These are phyloP conservation scores for Kwoniella shandongensis DNA, from an alignment of 768 basidiomycete genomes.

Conservation along the genomic window DNA sequence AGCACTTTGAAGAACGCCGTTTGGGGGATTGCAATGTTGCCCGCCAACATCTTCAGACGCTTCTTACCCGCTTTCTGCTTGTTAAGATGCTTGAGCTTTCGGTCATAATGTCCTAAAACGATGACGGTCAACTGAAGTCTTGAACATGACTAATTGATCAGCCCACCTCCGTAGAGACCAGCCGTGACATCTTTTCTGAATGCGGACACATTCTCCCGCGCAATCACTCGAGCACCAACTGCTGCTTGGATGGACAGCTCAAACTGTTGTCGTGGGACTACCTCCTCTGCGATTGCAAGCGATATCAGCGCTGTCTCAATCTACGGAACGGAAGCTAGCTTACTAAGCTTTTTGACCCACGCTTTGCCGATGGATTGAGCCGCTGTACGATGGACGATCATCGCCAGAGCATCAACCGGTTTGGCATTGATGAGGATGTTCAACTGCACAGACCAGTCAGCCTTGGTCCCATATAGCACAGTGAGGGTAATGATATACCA, in stretches of 20 bases:
- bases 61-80: conserved; percentile 89
- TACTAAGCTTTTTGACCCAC: conserved; percentile 93
- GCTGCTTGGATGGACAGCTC: conserved; percentile 95
- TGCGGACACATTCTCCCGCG: conserved; percentile 82
- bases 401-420: conserved; percentile 87
- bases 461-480: too few species aligned
- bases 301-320: neutral
- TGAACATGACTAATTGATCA: conserved; percentile 2
- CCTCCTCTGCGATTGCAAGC: conserved; percentile 59
- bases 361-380: conserved; percentile 71
- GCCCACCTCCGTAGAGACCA: conserved; percentile 80
- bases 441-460: conserved; percentile 61
- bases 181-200: conserved; percentile 78
- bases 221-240: conserved; percentile 80
- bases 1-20: conserved; percentile 94
- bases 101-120: conserved; percentile 78
- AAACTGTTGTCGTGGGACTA: conserved; percentile 88
- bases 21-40: conserved; percentile 79
- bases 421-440: conserved; percentile 82
- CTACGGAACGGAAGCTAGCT: conserved; percentile 44
- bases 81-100: conserved; percentile 64
- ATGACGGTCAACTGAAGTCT: neutral
- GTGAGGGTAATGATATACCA: too few species aligned
- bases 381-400: conserved; percentile 81
- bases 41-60: conserved; percentile 76